Percentiles rank a stretch among this genome's conserved stretches.
Evolutionary conservation across 768 basidiomycete species (phyloP).

Genomic region (Hemileccinum rubropunctum): DNA sequence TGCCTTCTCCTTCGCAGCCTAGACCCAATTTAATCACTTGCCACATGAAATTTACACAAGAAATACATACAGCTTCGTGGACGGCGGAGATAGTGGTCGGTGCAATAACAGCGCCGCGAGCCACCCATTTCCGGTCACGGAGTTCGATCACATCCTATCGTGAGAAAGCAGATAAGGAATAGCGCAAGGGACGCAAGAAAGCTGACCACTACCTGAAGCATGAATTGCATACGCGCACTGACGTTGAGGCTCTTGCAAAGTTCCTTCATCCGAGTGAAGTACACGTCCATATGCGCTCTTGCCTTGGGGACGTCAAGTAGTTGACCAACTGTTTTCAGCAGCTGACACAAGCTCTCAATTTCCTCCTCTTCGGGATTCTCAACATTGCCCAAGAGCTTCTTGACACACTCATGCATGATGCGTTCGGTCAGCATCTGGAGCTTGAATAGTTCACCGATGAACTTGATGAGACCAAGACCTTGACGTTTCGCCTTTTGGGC

Average conservation of each 20-base stretch:
- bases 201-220: conserved; percentile 76
- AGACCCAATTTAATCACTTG: conserved; percentile 7
- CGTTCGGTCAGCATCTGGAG: conserved; percentile 97
- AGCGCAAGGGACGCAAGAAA: background rate
- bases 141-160: conserved; percentile 86
- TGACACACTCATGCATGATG: conserved; percentile 98
- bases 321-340: conserved; percentile 85
- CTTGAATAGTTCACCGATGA: conserved; percentile 98
- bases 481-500: conserved; percentile 97
- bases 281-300: conserved; percentile 84
- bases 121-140: conserved; percentile 78
- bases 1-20: conserved; percentile 85
- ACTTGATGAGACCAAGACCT: conserved; percentile 94
- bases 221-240: conserved; percentile 87
- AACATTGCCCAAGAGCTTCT: conserved; percentile 91
- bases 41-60: background rate
- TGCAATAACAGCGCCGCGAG: conserved; percentile 67
- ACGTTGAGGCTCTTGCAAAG: conserved; percentile 73
- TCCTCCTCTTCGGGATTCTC: conserved; percentile 97
- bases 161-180: background rate
- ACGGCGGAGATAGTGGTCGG: conserved; percentile 88
- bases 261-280: conserved; percentile 89
- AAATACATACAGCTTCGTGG: conserved; percentile 70
- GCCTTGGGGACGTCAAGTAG: conserved; percentile 81
- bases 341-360: conserved; percentile 92